Evolutionary conservation across 1,139 yeast genomes (phyloP).

Genomic region (Pichia sp.): DNA sequence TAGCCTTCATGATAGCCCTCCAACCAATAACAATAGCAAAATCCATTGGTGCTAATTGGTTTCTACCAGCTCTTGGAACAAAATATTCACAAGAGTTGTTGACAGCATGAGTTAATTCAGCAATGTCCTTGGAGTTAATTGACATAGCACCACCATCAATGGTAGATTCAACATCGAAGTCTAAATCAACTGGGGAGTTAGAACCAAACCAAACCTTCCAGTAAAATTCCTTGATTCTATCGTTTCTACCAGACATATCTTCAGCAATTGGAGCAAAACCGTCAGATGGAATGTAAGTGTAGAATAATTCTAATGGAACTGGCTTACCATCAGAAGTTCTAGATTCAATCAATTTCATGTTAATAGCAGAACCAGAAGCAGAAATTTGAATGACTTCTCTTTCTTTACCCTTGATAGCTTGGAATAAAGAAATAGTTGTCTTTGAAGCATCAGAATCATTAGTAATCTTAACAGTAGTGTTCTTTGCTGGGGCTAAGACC

Average conservation of each 20-base stretch:
- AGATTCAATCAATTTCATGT: slow-evolving; percentile 74
- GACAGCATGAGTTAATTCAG: slow-evolving; percentile 94
- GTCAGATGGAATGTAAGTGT: slow-evolving; percentile 72
- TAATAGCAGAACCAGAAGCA: slow-evolving; percentile 45
- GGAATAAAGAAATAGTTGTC: slow-evolving; percentile 60
- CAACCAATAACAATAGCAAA: slow-evolving; percentile 98
- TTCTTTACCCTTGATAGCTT: slow-evolving; percentile 65
- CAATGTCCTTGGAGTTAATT: slow-evolving; percentile 71
- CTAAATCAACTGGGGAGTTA: slow-evolving; percentile 47
- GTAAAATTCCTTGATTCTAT: slow-evolving; percentile 90
- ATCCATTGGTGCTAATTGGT: slow-evolving; percentile 95
- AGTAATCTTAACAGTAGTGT: slow-evolving; percentile 59
- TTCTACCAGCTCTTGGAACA: slow-evolving; percentile 80
- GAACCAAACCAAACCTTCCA: slow-evolving; percentile 97
- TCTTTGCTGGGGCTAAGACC: slow-evolving; percentile 69
- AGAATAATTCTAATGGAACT: slow-evolving; percentile 69
- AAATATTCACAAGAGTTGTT: slow-evolving; percentile 97
- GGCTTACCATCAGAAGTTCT: slow-evolving; percentile 77
- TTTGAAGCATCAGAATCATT: slow-evolving; percentile 45
- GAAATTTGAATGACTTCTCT: slow-evolving; percentile 65
- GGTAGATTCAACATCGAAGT: slow-evolving; percentile 55
- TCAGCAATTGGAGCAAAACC: slow-evolving; percentile 96
- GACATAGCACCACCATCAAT: slow-evolving; percentile 67
- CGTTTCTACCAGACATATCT: slow-evolving; percentile 84
- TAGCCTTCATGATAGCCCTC: slow-evolving; percentile 95